Evolutionary conservation across 2,329 filamentous ascomycete species (phyloP).

Genomic region (Penicillium palitans): DNA sequence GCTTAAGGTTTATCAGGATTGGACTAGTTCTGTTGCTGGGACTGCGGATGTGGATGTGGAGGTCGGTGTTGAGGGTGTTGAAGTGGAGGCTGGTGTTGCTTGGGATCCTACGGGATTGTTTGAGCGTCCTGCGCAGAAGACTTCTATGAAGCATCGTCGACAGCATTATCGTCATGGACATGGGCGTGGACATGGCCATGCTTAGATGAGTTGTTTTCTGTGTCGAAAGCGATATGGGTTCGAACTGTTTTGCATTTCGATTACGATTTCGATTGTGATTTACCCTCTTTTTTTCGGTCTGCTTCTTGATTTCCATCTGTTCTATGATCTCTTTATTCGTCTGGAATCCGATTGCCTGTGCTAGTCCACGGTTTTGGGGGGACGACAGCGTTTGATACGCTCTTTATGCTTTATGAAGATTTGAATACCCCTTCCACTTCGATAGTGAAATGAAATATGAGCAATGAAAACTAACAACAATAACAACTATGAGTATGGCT

Average conservation of each 20-base stretch:
- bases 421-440: conserved; percentile 19
- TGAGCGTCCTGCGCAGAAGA: conserved; percentile 1
- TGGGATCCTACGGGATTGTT: not conserved
- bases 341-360: not conserved
- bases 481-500: not conserved
- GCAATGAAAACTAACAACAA: not conserved
- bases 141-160: conserved; percentile 17
- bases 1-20: conserved; percentile 61
- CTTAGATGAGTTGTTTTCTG: conserved; percentile 1
- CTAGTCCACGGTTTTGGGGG: conserved; percentile 1
- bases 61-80: too few relatives aligned
- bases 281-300: not conserved
- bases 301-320: not conserved
- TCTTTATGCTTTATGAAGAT: conserved; percentile 33
- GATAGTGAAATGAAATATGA: not conserved
- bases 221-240: not conserved
- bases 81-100: not conserved
- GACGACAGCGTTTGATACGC: not conserved
- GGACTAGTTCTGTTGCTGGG: not conserved
- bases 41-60: not conserved
- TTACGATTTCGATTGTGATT: not conserved
- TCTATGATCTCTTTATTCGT: not conserved
- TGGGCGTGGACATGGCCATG: conserved; percentile 11
- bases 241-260: conserved; percentile 1
- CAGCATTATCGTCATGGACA: conserved; percentile 11